phyloP scores from a whole-genome alignment of 2,329 filamentous ascomycete species.

The Fusarium falciforme region DNA sequence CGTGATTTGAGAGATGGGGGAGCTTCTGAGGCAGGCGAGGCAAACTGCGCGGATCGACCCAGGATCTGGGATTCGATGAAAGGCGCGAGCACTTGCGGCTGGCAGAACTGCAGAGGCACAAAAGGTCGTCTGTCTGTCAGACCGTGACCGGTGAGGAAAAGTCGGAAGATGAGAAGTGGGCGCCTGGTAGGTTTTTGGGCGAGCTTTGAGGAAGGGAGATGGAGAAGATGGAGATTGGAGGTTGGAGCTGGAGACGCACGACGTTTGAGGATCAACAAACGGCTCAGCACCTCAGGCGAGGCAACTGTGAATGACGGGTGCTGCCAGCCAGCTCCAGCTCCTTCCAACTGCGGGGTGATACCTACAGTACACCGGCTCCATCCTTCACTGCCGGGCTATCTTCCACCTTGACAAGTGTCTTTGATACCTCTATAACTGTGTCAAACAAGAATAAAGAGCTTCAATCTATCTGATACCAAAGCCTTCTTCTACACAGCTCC shows the following conservation, averaged over 20 bases:
- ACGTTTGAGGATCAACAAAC: slow-evolving; percentile 19
- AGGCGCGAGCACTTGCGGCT: background rate
- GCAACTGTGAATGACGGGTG: slow-evolving; percentile 14
- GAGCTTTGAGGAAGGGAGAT: background rate
- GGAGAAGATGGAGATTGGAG: slow-evolving; percentile 9
- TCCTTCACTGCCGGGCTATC: background rate
- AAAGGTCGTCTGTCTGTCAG: background rate
- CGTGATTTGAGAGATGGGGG: slow-evolving; percentile 14
- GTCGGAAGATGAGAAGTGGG: background rate
- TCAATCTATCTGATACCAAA: background rate
- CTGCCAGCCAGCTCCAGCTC: slow-evolving; percentile 1
- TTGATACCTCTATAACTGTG: background rate
- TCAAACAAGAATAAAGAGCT: background rate
- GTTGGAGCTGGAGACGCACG: slow-evolving; percentile 11
- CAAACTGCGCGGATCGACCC: slow-evolving; percentile 11
- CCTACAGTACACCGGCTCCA: background rate
- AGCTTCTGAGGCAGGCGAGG: slow-evolving; percentile 10
- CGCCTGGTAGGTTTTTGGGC: background rate
- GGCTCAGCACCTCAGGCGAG: slow-evolving; percentile 16
- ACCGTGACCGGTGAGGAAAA: background rate
- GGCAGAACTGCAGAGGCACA: background rate
- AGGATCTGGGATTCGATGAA: slow-evolving; percentile 17
- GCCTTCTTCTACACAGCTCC: background rate
- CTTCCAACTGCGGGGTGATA: slow-evolving; percentile 25
- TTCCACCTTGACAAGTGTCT: background rate